Evolutionary conservation across 2,329 filamentous ascomycete species (phyloP).

Genomic region (Drechslerella coelobrocha): DNA sequence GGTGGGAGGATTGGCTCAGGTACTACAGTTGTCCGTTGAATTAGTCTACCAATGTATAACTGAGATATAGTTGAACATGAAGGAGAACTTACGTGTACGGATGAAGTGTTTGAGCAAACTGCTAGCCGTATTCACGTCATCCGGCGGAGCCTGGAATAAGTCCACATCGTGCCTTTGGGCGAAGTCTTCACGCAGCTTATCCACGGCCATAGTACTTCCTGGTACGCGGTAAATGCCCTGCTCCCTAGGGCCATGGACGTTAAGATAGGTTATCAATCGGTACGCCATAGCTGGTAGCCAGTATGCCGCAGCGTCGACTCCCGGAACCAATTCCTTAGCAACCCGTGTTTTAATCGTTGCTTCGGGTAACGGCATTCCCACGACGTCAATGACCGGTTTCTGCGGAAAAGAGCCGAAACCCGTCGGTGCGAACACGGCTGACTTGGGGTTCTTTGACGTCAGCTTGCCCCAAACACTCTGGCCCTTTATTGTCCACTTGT

Average conservation of each 20-base stretch:
- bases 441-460: constrained; percentile 47
- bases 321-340: constrained; percentile 53
- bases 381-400: constrained; percentile 52
- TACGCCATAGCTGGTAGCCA: constrained; percentile 55
- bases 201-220: constrained; percentile 54
- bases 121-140: constrained; percentile 55
- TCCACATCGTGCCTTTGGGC: constrained; percentile 54
- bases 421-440: constrained; percentile 38
- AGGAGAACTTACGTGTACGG: constrained; percentile 50
- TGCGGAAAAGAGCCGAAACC: constrained; percentile 39
- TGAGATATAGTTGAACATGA: neutral
- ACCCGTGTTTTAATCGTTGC: constrained; percentile 54
- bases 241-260: constrained; percentile 54
- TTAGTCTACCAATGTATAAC: constrained; percentile 6
- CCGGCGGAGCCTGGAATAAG: constrained; percentile 54
- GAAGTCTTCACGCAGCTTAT: constrained; percentile 55
- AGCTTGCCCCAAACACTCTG: constrained; percentile 47
- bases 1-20: constrained; percentile 54
- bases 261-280: constrained; percentile 54
- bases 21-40: constrained; percentile 24
- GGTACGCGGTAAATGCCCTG: constrained; percentile 55
- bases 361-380: constrained; percentile 54
- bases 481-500: constrained; percentile 39
- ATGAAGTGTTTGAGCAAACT: constrained; percentile 55
- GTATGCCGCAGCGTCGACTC: constrained; percentile 53